These are phyloP conservation scores for Alternaria novae-zelandiae DNA, from an alignment of 2,329 filamentous ascomycete genomes.

Conservation along the genomic window DNA sequence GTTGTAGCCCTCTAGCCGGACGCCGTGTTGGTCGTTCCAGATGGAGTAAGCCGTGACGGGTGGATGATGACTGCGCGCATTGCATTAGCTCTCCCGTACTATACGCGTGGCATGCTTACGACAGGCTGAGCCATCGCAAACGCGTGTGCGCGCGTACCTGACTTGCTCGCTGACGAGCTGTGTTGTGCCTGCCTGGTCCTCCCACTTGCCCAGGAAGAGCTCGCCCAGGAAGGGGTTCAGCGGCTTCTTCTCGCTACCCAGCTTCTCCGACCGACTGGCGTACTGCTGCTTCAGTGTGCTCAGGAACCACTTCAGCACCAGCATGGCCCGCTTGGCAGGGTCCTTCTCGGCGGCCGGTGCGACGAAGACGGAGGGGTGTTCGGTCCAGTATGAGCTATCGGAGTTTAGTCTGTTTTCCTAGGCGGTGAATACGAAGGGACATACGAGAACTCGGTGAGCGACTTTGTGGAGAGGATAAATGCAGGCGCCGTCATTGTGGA, in stretches of 20 bases:
- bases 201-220: slow-evolving; percentile 91
- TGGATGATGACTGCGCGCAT: slow-evolving; percentile 73
- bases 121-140: background rate
- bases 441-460: slow-evolving; percentile 61
- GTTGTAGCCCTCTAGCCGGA: slow-evolving; percentile 83
- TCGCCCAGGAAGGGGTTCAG: slow-evolving; percentile 96
- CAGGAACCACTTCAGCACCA: slow-evolving; percentile 96
- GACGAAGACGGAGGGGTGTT: slow-evolving; percentile 70
- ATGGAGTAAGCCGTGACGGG: slow-evolving; percentile 95
- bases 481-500: slow-evolving; percentile 63
- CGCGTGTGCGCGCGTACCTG: slow-evolving; percentile 56
- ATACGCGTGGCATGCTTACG: background rate
- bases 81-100: slow-evolving; percentile 12
- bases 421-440: fast-evolving
- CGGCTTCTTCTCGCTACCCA: slow-evolving; percentile 95
- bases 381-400: slow-evolving; percentile 59
- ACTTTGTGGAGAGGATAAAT: slow-evolving; percentile 62
- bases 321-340: slow-evolving; percentile 78
- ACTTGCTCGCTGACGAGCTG: slow-evolving; percentile 93
- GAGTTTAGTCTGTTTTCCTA: fast-evolving
- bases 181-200: slow-evolving; percentile 80
- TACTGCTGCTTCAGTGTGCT: slow-evolving; percentile 91
- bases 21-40: slow-evolving; percentile 81
- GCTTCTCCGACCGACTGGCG: slow-evolving; percentile 74
- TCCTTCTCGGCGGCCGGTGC: slow-evolving; percentile 82